These are phyloP conservation scores for Botrytis aclada DNA, from an alignment of 2,329 filamentous ascomycete genomes.

Conservation along the genomic window DNA sequence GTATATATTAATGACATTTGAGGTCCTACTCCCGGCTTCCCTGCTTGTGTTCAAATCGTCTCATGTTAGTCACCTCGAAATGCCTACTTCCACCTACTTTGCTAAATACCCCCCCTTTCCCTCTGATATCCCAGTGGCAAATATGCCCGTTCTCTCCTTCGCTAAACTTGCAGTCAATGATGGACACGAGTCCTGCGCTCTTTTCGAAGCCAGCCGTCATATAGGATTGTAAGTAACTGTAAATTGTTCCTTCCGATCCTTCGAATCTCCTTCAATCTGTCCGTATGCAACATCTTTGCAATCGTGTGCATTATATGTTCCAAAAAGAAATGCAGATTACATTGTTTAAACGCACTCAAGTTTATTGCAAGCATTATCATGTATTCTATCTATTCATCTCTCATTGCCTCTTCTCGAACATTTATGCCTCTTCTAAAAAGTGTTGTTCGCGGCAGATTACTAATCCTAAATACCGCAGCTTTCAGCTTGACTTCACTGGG, in stretches of 20 bases:
- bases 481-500: not conserved
- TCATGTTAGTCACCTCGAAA: not conserved
- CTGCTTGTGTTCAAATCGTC: not conserved
- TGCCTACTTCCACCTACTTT: slow-evolving; percentile 3
- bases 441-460: not conserved
- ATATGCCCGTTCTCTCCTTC: not conserved
- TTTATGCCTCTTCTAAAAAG: not conserved
- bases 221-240: slow-evolving; percentile 2
- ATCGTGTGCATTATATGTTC: not conserved
- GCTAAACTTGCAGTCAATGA: not conserved
- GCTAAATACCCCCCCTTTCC: not conserved
- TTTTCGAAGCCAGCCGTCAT: not conserved
- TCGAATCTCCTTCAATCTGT: not conserved
- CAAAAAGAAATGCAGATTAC: not conserved
- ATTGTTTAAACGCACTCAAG: not conserved
- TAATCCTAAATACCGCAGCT: not conserved
- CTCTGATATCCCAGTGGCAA: not conserved
- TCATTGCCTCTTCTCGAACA: not conserved
- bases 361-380: not conserved
- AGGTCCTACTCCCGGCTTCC: not conserved
- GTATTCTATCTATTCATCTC: not conserved
- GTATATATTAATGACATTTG: not conserved
- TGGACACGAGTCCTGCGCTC: not conserved
- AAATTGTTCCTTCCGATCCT: not conserved
- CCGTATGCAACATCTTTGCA: not conserved